Evolutionary conservation across 2,329 filamentous ascomycete genomes (phyloP).

Genomic region (Blastomyces gilchristii): DNA sequence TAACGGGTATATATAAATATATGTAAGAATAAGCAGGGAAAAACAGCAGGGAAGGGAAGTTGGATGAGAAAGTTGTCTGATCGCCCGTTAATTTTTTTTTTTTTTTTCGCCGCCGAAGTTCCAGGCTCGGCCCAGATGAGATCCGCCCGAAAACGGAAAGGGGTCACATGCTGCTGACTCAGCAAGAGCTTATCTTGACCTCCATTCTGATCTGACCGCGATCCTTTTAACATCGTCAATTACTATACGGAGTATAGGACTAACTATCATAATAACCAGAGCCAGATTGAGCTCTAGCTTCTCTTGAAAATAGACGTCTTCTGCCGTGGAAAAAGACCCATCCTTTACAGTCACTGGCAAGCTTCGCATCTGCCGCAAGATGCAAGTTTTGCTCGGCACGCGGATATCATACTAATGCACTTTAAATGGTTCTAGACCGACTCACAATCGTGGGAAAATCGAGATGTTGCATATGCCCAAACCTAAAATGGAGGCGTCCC

Average conservation of each 20-base stretch:
- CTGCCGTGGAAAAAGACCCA: neutral
- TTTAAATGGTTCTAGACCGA: neutral
- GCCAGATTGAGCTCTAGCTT: neutral
- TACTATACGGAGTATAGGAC: no score
- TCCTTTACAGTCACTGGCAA: neutral
- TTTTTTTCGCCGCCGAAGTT: neutral
- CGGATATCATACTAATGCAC: neutral
- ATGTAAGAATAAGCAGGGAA: neutral
- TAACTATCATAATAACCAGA: neutral
- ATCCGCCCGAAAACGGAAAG: neutral
- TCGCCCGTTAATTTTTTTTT: neutral
- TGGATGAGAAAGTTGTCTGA: neutral
- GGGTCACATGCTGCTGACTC: slow-evolving; percentile 2
- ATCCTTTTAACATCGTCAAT: no score
- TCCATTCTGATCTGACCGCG: neutral
- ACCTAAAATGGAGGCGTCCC: neutral
- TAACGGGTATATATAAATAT: neutral
- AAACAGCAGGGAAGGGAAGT: neutral
- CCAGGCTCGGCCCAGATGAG: neutral
- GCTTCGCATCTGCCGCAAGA: neutral
- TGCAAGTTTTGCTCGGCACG: neutral
- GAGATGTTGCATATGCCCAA: neutral
- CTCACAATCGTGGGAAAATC: neutral
- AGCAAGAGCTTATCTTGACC: slow-evolving; percentile 1
- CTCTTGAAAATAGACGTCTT: neutral